These are phyloP conservation scores for Paracoccidioides lutzii DNA, from an alignment of 2,329 filamentous ascomycete genomes.

Conservation along the genomic window DNA sequence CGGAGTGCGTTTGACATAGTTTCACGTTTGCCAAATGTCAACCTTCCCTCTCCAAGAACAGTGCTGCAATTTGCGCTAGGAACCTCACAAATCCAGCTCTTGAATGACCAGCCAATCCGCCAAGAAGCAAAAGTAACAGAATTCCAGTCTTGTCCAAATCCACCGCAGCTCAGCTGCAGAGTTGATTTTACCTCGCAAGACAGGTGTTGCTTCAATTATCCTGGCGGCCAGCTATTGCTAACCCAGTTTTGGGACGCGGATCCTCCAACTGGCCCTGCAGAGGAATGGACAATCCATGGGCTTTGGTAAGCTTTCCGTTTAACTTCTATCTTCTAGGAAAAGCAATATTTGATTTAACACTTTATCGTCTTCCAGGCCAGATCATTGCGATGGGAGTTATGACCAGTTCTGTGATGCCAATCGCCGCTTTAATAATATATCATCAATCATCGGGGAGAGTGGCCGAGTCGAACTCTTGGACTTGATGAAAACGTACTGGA, in stretches of 20 bases:
- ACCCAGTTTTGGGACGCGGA: conserved; percentile 50
- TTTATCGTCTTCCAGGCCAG: conserved; percentile 25
- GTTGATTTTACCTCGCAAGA: conserved; percentile 35
- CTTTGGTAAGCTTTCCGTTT: conserved; percentile 32
- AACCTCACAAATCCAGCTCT: neutral
- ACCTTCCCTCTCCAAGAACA: neutral
- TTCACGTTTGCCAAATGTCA: neutral
- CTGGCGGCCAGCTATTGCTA: conserved; percentile 43
- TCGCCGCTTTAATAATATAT: conserved; percentile 46
- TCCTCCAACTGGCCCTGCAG: conserved; percentile 40
- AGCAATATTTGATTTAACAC: neutral
- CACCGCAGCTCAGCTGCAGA: conserved; percentile 46
- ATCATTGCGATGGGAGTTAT: conserved; percentile 46
- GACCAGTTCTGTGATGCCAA: conserved; percentile 42
- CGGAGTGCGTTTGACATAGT: neutral
- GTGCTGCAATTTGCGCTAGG: neutral
- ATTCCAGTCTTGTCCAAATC: conserved; percentile 21
- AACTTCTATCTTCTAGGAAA: neutral
- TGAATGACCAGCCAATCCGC: neutral
- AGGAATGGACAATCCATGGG: conserved; percentile 48
- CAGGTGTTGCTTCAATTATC: conserved; percentile 47
- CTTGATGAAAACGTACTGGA: conserved; percentile 51
- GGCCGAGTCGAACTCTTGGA: conserved; percentile 38
- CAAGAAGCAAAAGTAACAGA: neutral
- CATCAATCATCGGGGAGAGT: conserved; percentile 39